Base-by-base conservation (phyloP, 371 early-diverging fungal species). In the Blakeslea trispora region DNA sequence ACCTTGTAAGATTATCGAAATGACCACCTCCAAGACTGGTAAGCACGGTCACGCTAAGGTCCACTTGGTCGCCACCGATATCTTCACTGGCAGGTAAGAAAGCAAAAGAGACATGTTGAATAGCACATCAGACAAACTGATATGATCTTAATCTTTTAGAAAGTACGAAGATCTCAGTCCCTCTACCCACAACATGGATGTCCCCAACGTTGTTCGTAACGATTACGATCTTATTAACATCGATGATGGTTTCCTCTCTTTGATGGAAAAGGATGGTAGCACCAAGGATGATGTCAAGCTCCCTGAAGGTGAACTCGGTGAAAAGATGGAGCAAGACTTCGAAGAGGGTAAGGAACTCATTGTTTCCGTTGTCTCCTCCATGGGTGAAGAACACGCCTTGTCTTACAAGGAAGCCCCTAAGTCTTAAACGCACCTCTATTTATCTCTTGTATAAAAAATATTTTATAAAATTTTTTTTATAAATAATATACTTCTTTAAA, bases 11-110 rank as follows among this genome's bases (percentile, higher is more conserved):
- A 96, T 98, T 61, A 91, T 97, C 53, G 97, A 97, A 72, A 92
- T 93, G 94, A 90, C 91, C 57, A 93, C 93, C 77, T 92, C 93
- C 81, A 93, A 92, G 88, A 92, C 92, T 61, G 92, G 98, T 77
- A 98, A 98, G 95, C 98, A 98, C 94, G 98, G 98, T 65, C 98
- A 98, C 91, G 98, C 98, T 82, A 97, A 98, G 94, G 97, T 98
- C 68, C 87, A 98, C 84, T 79, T 96, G 80, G 90, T 91, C 49
- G 97, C 84, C 67, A 87, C 89, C 64, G 98, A 98, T 77, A 95
- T 98, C 83, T 98, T 98, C 88, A 98, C 94, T 66, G 87, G 86
- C 77, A 93, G 90, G 91, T 94, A 91, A 83, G 10, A 1, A 53
- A 42, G 6, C 1, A 32, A 43, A 45, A n/a, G n/a, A n/a, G n/a